A percentile compares a stretch with the other conserved stretches of the same genome.
Conservation (phyloP, 164 flowering plant species). For the Saururus chinensis region DNA sequence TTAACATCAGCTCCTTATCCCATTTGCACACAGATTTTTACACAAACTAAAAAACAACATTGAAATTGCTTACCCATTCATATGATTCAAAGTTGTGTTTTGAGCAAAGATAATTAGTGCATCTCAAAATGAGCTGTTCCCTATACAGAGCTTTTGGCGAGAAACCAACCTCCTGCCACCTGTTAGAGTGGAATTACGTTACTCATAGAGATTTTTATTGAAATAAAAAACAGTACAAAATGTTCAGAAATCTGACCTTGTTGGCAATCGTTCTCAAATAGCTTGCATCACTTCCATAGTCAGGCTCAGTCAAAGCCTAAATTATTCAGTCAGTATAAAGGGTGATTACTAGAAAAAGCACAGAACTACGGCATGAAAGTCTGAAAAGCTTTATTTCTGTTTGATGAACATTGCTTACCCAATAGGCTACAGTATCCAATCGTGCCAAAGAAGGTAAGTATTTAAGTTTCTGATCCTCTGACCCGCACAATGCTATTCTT, state of each 20-base stretch:
- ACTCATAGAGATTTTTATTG: too few species aligned
- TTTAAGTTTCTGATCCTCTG: slow-evolving; percentile 81
- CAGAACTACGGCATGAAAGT: too few species aligned
- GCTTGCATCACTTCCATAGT: slow-evolving; percentile 97
- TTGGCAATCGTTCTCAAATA: slow-evolving; percentile 71
- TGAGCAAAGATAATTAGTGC: slow-evolving; percentile 75
- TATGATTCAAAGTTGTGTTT: slow-evolving; percentile 69
- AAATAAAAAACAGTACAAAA: background rate
- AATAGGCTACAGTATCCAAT: slow-evolving; percentile 56
- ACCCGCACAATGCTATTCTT: slow-evolving; percentile 72
- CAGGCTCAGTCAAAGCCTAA: slow-evolving; percentile 90
- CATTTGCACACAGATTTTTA: background rate
- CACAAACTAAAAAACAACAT: background rate
- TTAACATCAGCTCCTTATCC: background rate
- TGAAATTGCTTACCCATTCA: slow-evolving; percentile 56
- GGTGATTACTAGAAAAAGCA: background rate
- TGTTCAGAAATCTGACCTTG: slow-evolving; percentile 35
- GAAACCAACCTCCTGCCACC: slow-evolving; percentile 94
- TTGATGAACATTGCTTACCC: slow-evolving; percentile 40
- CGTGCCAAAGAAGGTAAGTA: slow-evolving; percentile 83
- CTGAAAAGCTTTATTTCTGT: background rate
- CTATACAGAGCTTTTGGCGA: slow-evolving; percentile 98
- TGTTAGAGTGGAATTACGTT: slow-evolving; percentile 9
- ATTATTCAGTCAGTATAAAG: slow-evolving; percentile 1
- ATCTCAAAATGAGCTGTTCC: slow-evolving; percentile 97